phyloP scores from a whole-genome alignment of 2,329 filamentous ascomycete genomes.

The Cryphonectria radicalis region DNA sequence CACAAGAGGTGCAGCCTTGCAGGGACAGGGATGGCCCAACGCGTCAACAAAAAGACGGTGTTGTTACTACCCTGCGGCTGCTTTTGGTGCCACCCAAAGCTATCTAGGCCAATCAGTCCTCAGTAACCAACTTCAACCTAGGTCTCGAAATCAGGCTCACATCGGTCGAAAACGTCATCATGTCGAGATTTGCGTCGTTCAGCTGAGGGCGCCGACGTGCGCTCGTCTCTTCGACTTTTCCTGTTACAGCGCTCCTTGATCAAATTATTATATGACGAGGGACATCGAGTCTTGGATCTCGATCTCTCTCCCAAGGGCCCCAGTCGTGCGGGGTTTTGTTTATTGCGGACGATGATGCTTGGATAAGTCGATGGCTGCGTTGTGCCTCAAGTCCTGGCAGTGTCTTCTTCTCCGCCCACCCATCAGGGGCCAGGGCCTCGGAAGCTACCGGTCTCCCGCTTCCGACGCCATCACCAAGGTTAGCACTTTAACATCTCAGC shows the following conservation, averaged over 20 bases:
- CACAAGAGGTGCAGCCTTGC: background rate
- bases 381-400: background rate
- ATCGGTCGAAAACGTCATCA: constrained; percentile 6
- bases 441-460: background rate
- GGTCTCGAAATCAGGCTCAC: constrained; percentile 12
- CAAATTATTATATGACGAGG: background rate
- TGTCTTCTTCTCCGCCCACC: background rate
- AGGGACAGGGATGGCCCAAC: background rate
- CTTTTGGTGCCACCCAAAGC: constrained; percentile 9
- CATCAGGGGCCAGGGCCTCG: constrained; percentile 5
- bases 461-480: background rate
- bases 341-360: constrained; percentile 1
- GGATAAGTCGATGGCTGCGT: background rate
- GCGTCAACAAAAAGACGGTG: background rate
- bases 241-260: background rate
- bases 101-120: constrained; percentile 2
- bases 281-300: background rate
- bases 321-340: background rate
- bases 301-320: constrained; percentile 7
- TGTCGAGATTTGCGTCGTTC: background rate
- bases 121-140: background rate
- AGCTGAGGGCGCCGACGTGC: background rate
- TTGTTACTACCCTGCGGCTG: background rate
- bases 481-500: background rate
- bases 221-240: background rate